Evolutionary conservation across 2,329 filamentous ascomycete species (phyloP), one percentile per base, ranked within the genome.

Genomic region (Colletotrichum lentis): DNA sequence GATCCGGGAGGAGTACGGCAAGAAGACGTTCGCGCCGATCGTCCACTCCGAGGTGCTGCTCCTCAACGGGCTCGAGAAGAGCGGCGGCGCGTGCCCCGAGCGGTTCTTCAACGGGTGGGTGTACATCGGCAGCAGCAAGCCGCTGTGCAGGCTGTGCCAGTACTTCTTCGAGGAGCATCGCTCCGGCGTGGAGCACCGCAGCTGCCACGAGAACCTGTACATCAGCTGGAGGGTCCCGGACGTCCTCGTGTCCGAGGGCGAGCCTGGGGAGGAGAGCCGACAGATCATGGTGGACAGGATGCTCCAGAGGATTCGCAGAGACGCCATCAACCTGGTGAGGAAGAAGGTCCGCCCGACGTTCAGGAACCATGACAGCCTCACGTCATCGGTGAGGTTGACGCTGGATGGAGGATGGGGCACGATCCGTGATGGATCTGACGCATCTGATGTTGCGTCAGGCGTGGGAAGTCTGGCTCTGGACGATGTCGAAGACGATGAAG

Each of bases 41-140:
- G 79, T 82, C 0, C 80, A 82, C 62, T 73, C 77, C 1, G 80
- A 81, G 46, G 62, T 79, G 0, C 65, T 77, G 0, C 56, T 66
- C 1, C 56, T 69, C 12, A 39, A 64, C 10, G 2, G 18, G 20
- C 49, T 65, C 5, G 63, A 43, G 11, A 44, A 54, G 31, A 43
- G 64, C 5, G 49, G 39, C 6, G 22, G 27, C 2, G 22, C 47
- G 4, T 20, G 43, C 0, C 54, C 65, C 11, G 12, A 16, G 0
- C n/a, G 62, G 12, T 82, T 80, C 72, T 82, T 79, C 66, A 39
- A 67, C 0, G 69, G 71, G 10, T 76, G 73, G 65, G 72, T 67
- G 16, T 82, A 81, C 64, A 79, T 82, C 18, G 80, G 79, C 0
- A 74, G 72, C 20, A 80, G 79, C 71, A 82, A 82, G 70, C 79